Evolutionary conservation across 495 filamentous ascomycete genomes (phyloP).

Genomic region (Chaetomium fimeti): DNA sequence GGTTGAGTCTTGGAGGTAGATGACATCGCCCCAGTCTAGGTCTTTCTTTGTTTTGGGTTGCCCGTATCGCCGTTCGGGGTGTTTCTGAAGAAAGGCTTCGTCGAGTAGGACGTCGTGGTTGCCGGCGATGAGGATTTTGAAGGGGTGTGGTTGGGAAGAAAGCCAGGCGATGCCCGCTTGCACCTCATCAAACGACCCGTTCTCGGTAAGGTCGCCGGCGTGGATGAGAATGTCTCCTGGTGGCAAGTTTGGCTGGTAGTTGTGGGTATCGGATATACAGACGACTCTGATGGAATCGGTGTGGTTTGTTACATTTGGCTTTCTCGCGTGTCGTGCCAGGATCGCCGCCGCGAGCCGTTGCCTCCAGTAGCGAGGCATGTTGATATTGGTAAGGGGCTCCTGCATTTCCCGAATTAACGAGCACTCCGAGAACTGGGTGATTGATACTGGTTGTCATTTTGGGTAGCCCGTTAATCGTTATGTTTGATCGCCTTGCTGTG

Average conservation of each 20-base stretch:
- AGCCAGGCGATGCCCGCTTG: slow-evolving; percentile 19
- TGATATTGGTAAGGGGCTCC: slow-evolving; percentile 15
- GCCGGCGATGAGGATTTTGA: slow-evolving; percentile 21
- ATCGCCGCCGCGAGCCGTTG: background rate
- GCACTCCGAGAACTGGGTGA: background rate
- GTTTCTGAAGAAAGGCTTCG: slow-evolving; percentile 12
- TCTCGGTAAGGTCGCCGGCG: slow-evolving; percentile 19
- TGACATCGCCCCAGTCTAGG: slow-evolving; percentile 16
- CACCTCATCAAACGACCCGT: slow-evolving; percentile 18
- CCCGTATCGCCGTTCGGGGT: slow-evolving; percentile 18
- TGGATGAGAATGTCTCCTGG: slow-evolving; percentile 19
- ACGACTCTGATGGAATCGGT: slow-evolving; percentile 10
- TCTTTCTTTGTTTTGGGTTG: slow-evolving; percentile 1
- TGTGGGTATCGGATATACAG: slow-evolving; percentile 20
- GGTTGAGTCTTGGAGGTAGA: slow-evolving; percentile 13
- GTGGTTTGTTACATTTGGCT: background rate
- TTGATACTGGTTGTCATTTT: background rate
- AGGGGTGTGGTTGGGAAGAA: slow-evolving; percentile 17
- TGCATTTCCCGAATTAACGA: background rate
- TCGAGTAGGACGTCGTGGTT: slow-evolving; percentile 21
- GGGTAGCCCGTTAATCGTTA: too few species aligned
- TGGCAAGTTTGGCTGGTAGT: slow-evolving; percentile 15
- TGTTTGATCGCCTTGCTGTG: too few species aligned
- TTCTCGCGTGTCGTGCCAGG: background rate
- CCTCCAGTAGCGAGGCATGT: background rate